Conservation (phyloP, 306 rosid species). For the Quercus alba region DNA sequence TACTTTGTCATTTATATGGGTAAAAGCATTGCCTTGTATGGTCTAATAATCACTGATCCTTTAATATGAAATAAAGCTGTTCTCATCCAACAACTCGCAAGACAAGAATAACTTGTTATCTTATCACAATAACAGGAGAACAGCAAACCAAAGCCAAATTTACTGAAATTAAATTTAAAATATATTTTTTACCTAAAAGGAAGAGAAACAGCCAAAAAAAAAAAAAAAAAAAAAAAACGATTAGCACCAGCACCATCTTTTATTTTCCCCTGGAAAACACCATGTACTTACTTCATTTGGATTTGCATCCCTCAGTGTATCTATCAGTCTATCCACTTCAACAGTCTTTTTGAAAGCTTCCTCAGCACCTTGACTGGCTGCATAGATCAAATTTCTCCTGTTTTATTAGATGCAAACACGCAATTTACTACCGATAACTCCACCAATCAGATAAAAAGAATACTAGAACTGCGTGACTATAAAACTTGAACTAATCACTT, state of each 20-base stretch:
- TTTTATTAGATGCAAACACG: conserved; percentile 69
- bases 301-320: conserved; percentile 70
- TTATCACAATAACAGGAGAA: not conserved
- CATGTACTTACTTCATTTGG: conserved; percentile 51
- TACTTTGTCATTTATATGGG: not conserved
- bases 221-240: not conserved
- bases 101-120: not conserved
- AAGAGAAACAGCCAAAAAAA: not conserved
- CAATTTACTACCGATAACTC: conserved; percentile 44
- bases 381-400: conserved; percentile 96
- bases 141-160: not conserved
- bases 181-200: not conserved
- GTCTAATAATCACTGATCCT: not conserved
- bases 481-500: not conserved
- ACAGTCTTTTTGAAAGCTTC: conserved; percentile 89
- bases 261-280: not conserved
- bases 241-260: not conserved
- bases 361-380: conserved; percentile 84
- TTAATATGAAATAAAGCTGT: not conserved
- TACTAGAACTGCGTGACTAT: not conserved
- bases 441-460: conserved; percentile 17
- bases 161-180: not conserved
- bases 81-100: not conserved
- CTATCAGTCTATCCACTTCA: conserved; percentile 81
- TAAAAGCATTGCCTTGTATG: not conserved